Evolutionary conservation across 345 rosid species (phyloP), one percentile per base, ranked within the genome.

Genomic region (Hibiscus tridactylites): DNA sequence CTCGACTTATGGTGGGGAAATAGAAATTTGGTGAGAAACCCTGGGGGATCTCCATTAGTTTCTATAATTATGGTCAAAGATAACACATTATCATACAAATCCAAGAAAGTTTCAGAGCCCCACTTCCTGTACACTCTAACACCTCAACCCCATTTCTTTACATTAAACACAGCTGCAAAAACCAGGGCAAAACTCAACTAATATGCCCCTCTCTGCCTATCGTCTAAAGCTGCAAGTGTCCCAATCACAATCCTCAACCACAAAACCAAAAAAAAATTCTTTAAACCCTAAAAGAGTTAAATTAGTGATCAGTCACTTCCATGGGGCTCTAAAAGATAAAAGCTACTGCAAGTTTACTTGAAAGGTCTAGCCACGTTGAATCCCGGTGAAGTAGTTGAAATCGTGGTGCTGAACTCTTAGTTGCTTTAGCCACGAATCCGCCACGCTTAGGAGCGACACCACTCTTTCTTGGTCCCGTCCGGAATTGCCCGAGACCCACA

Each of bases 341-440:
- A 70, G 65, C 57, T 52, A 61, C 4, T 28, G 66, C 53, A 33
- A 17, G 67, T 52, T 60, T 68, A 50, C 17, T 50, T 75, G 31
- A 31, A 15, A 19, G 6, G 28, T 65, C 81, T 74, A 91, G 84
- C 91, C 92, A 84, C 83, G 89, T 77, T 85, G 79, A 72, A 82
- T 84, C 79, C 88, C 91, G 33, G 78, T 82, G 84, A 92, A 96
- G 88, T 89, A 90, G 82, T 88, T 85, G 84, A 88, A 96, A 86
- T 96, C 99, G 57, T 91, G 98, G 85, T 96, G 99, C 79, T 91
- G 97, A 74, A 92, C 98, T 85, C 85, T 78, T 10, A 96, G 87
- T 71, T 96, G 99, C 86, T 92, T 96, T 5, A 96, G 88, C 99
- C 99, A 96, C 17, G 99, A 96, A 83, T 96, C 96, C 2, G 99